phyloP scores from a whole-genome alignment of 106 monocot species.

The Alisma plantagoaquatica region DNA sequence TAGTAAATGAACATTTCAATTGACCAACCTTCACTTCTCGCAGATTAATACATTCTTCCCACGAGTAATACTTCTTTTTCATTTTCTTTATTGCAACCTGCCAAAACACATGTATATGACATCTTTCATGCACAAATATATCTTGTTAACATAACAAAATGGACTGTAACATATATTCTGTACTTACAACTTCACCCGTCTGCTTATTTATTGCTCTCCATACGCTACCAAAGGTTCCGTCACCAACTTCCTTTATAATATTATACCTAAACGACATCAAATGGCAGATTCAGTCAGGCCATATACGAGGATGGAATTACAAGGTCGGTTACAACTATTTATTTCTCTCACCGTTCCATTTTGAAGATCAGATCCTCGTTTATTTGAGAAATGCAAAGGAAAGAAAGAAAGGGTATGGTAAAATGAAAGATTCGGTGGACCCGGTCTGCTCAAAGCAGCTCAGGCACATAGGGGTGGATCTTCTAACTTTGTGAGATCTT shows the following conservation, averaged over 20 bases:
- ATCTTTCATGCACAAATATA: no score
- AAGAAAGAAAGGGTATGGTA: not conserved
- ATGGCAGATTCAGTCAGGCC: not conserved
- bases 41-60: constrained; percentile 96
- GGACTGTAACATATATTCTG: no score
- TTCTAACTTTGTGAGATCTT: no score
- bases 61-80: constrained; percentile 93
- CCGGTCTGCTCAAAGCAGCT: not conserved
- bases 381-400: not conserved
- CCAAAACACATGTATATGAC: not conserved
- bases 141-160: no score
- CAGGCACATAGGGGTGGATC: no score
- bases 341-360: constrained; percentile 22
- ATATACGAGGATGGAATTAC: not conserved
- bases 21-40: constrained; percentile 91
- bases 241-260: constrained; percentile 27
- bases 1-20: not conserved
- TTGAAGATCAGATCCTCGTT: not conserved
- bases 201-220: constrained; percentile 24
- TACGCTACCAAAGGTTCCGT: constrained; percentile 29
- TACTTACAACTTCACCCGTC: constrained; percentile 26
- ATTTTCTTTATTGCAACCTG: constrained; percentile 99
- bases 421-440: not conserved
- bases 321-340: constrained; percentile 3
- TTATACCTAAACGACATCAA: constrained; percentile 16